Base-by-base conservation (phyloP, 306 rosid genomes). In the Leucaena leucocephala region DNA sequence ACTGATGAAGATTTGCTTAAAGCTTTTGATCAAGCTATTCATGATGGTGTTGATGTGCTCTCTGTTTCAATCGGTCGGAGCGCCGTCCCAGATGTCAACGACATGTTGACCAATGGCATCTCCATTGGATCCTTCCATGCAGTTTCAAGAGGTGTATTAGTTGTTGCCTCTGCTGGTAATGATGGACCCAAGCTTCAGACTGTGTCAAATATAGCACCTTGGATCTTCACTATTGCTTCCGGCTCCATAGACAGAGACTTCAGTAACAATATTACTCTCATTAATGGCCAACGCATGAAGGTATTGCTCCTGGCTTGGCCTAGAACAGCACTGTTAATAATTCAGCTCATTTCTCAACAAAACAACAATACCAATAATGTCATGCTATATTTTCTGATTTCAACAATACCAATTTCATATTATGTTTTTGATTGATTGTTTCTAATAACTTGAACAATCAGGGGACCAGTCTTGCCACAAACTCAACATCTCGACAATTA, bases 41-140 rank as follows among this genome's bases (percentile, higher is more conserved):
- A 66, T 21, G 97, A 92, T 44, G 89, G 95, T 19, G 97, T 87
- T 64, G 91, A 90, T 69, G 86, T 92, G 39, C 69, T 90, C 39
- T 90, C 94, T 0, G 61, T 76, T 15, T 90, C 97, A 14, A 0
- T 90, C 0, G 97, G 95, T 17, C 87, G 75, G 0, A 33, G 11
- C 72, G 48, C 7, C 54, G 55, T 4, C 0, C 76, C 63, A n/a
- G 3, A 57, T 19, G 34, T 57, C 1, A 36, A 6, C 0, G 87
- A 87, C 1, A 79, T 82, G 75, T 84, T 69, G 2, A n/a, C 79
- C 0, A 88, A 87, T 75, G 27, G 27, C 27, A 27, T 27, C 27
- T 27, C 27, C 27, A 27, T 27, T 27, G 27, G 27, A 27, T 27
- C 27, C 0, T 27, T 27, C 27, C 27, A 27, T 27, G 27, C 27